Base-by-base conservation (phyloP, 352 stramenopile genomes). In the Phytopythium helicoides region DNA sequence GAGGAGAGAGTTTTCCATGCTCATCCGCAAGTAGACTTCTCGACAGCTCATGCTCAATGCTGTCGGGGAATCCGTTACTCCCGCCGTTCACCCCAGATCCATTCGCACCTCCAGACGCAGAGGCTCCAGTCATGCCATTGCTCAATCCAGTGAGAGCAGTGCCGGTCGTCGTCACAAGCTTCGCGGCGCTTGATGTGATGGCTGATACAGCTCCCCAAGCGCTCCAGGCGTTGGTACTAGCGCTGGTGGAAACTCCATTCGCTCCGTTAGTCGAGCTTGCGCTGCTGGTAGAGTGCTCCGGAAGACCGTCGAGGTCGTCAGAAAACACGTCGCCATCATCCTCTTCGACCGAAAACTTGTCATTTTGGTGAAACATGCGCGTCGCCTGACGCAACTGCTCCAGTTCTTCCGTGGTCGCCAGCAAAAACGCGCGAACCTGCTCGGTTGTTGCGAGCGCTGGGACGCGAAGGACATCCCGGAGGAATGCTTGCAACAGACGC, bases 381-480 rank as follows among this genome's bases (percentile, higher is more conserved):
- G 72, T 74, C 0, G 75, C 66, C 28, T 85, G 77, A 50, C 76
- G 67, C 1, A 89, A 66, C 54, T 76, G 78, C 56, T 92, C 83
- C 2, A 94, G 64, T 50, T 94, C 83, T 71, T 94, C 83, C 1
- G 83, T 92, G 6, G 83, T 92, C 6, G 76, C 86, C 10, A 94
- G 50, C 10, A 94, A 49, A 44, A 94, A 94, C 23, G 79, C 65
- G 1, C 83, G 73, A 47, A 88, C 79, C 40, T 89, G 63, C 50
- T 94, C 81, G 12, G 78, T 81, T 18, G 71, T 66, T 5, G 79
- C 73, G n/a, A 94, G 69, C 49, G 73, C 59, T 6, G 83, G 75
- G 15, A 86, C 77, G 9, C 83, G 76, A 21, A 94, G 52, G 19
- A 94, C 76, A 61, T 87, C 67, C 5, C 83, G 76, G 31, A 94